Evolutionary conservation across 73 alveolate genomes (phyloP), one percentile per base, ranked within the genome.

Genomic region (Uronychia setigera): DNA sequence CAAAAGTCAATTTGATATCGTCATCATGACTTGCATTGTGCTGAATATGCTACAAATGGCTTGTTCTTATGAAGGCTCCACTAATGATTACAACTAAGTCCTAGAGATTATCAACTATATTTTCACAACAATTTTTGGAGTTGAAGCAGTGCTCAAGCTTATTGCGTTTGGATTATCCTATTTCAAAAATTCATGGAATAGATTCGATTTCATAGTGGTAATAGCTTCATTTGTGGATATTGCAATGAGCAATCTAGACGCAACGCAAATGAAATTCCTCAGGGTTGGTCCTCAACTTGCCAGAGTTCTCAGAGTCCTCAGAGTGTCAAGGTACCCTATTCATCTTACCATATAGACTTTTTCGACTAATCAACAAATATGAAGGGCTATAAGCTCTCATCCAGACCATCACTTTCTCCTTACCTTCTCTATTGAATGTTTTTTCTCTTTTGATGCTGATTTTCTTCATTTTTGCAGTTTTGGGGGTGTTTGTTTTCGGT

Each of bases 1-100:
- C n/a, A 58, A 80, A 29, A 77, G 58, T 33, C 28, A 31, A 33
- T 92, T 95, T 75, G 99, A 95, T 86, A 79, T 87, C 81, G 84
- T 89, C 59, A 96, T 94, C 32, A 96, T 95, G 98, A 88, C 87
- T 0, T 91, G 93, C 67, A 94, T 95, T 79, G 90, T 95, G 58
- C 74, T 89, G 81, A 97, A 98, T 78, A 92, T 95, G 97, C 34
- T 94, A 9, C 89, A 95, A 19, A 95, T 96, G 98, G 98, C 97
- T 1, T 31, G 94, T 83, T 86, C 88, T 76, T 94, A 84, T 88
- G 99, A 97, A 88, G 96, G 93, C 33, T 79, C 93, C 30, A n/a
- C 89, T 1, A 81, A 31, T 27, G 75, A 33, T 30, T 90, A 86
- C 75, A 28, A 35, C 14, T 25, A 14, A 19, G 86, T 74, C 0